Conservation (phyloP, 1,139 yeast genomes). For the Kodamaea sp. region DNA sequence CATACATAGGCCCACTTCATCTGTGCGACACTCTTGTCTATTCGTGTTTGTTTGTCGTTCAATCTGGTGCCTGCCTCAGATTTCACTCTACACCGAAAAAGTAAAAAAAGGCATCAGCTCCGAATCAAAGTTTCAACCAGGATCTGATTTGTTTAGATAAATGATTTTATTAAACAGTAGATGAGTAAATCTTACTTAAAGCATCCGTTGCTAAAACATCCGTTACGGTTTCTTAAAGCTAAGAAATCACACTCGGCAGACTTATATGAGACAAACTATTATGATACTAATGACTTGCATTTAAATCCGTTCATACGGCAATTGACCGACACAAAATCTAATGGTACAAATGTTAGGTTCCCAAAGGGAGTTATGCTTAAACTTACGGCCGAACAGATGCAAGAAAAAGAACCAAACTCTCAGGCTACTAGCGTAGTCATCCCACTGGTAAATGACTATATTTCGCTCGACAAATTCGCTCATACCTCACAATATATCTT, state of each 20-base stretch:
- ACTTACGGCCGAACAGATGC: slow-evolving; percentile 13
- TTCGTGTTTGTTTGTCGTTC: no score
- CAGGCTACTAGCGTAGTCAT: slow-evolving; percentile 1
- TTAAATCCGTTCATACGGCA: slow-evolving; percentile 25
- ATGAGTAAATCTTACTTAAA: slow-evolving; percentile 8
- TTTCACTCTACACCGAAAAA: not conserved
- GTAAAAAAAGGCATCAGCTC: not conserved
- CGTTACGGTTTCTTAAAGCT: slow-evolving; percentile 21
- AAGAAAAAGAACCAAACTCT: slow-evolving; percentile 3
- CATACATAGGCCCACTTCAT: no score
- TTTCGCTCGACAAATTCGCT: slow-evolving; percentile 5
- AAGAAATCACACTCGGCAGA: slow-evolving; percentile 18
- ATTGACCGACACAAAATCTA: slow-evolving; percentile 19
- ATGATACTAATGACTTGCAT: slow-evolving; percentile 13
- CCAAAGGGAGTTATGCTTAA: slow-evolving; percentile 26
- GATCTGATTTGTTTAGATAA: no score
- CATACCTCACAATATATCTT: slow-evolving; percentile 13
- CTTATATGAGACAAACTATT: slow-evolving; percentile 13
- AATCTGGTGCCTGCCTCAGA: not conserved
- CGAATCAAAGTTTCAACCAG: not conserved
- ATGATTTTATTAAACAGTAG: not conserved
- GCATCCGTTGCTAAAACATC: slow-evolving; percentile 27
- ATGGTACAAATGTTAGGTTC: slow-evolving; percentile 17
- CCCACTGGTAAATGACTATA: slow-evolving; percentile 10
- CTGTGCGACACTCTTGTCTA: no score